Evolutionary conservation across 192 early-diverging fungal genomes (phyloP), one percentile per base, ranked within the genome.

Genomic region (Coemansia guatemalensis): DNA sequence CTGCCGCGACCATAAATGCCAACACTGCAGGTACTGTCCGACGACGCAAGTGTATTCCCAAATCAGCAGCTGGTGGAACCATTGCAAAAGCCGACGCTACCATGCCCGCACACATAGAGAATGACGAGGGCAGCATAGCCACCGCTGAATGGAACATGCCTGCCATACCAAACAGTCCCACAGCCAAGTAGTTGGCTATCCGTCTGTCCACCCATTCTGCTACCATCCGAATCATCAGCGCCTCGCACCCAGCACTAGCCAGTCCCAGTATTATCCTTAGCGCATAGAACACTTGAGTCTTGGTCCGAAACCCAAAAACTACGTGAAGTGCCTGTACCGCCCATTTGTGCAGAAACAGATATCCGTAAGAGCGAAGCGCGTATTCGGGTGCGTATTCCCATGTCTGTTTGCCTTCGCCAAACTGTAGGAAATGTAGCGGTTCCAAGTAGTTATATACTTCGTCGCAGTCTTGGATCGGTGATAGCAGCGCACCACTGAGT

Each of bases 371-470:
- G 30, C 95, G 85, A 48, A 99, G 90, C 8, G 90, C 86, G 62
- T 83, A 95, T n/a, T 89, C 67, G 14, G 94, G 92, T 3, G 92
- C 88, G 69, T 97, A 97, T 69, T 99, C 97, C 97, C 97, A 99
- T 9, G 97, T 97, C 74, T 97, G 91, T 52, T 93, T 83, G 56
- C 95, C 97, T 62, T 68, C 72, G 0, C 93, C 92, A 64, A 92
- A 87, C 29, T 90, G 85, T 24, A 96, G 69, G 61, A 92, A 93
- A 68, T 99, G 95, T 25, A 89, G 82, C 11, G 95, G 91, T 70
- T 99, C 97, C 93, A 93, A 97, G 80, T 93, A 99, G 82, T 97
- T 99, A 82, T 89, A 97, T 18, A 94, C 88, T 63, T 94, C 81
- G 62, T 82, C 81, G 64, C 81, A 82, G 63, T 82, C 81, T 61